Base-by-base conservation (phyloP, 2,329 filamentous ascomycete species). In the Chaetomium globosum region DNA sequence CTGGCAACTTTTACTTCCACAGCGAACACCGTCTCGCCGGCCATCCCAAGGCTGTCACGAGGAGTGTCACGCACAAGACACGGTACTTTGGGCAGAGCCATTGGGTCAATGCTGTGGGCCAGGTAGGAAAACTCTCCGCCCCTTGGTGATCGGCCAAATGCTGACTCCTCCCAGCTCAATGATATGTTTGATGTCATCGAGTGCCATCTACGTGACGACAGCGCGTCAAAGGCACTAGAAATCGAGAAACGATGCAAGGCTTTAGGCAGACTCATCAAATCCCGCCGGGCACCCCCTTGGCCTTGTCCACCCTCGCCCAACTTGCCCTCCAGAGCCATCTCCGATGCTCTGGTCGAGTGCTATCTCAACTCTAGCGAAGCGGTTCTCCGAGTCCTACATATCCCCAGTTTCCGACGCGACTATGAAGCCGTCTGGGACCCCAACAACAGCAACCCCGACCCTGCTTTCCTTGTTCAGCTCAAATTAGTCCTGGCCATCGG, bases 401-500 rank as follows among this genome's bases (percentile, higher is more conserved):
- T 85, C 0, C 83, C 83, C 0, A 79, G 77, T 1, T 86, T 86
- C 53, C 75, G 64, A 30, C 75, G 71, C 7, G 78, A 81, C 2
- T 86, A 85, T 23, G 81, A 85, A 28, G 77, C 78, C 0, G 68
- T 85, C 0, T 88, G 85, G 85, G 52, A 60, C 39, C 21, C 46
- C 49, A 0, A 68, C 52, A 31, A 33, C 73, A 1, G 28, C 73
- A 1, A 68, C 69, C 0, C 36, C 65, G 77, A 81, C 49, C 74
- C 73, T 1, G 75, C 73, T 0, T 88, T 88, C 57, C 65, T 87
- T 1, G 78, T 87, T 16, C 85, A 85, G 54, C 67, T 88, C 2
- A 86, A 87, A 68, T 75, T 89, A 0, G 79, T 87, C 0, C 73
- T 88, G 4, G 84, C 86, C 0, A 80, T 88, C 21, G 87, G 86